These are phyloP conservation scores for Cryptococcus floricola DNA, from an alignment of 1,284 basidiomycete genomes.

Conservation along the genomic window DNA sequence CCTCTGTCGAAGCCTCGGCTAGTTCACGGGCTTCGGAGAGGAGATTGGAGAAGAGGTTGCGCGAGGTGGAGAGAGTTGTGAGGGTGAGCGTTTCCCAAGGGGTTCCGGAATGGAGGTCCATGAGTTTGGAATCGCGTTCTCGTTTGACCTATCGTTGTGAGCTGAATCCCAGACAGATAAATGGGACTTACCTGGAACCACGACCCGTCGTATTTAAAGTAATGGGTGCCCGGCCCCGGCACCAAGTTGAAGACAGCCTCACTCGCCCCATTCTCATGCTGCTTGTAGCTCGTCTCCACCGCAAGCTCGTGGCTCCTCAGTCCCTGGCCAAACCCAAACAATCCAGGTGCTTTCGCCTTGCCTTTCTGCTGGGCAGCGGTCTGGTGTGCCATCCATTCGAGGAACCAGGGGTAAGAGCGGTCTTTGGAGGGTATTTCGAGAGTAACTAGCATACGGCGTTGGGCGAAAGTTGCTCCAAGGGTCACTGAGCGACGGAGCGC, in stretches of 20 bases:
- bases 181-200: constrained; percentile 72
- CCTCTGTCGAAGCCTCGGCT: constrained; percentile 80
- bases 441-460: constrained; percentile 85
- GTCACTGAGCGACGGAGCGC: constrained; percentile 67
- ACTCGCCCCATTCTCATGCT: constrained; percentile 81
- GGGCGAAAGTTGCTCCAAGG: constrained; percentile 69
- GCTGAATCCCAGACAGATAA: not conserved
- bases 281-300: constrained; percentile 85
- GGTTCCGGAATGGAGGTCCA: constrained; percentile 83
- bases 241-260: constrained; percentile 87
- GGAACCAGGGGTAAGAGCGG: constrained; percentile 92
- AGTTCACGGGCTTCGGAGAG: constrained; percentile 84
- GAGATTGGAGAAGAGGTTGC: constrained; percentile 72
- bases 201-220: constrained; percentile 79
- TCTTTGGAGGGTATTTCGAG: constrained; percentile 97
- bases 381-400: constrained; percentile 82
- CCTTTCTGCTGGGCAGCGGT: constrained; percentile 17
- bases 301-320: constrained; percentile 84
- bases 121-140: constrained; percentile 85
- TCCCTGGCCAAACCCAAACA: constrained; percentile 45
- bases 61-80: constrained; percentile 84
- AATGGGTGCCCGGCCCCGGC: constrained; percentile 93
- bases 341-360: constrained; percentile 11
- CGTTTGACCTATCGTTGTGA: constrained; percentile 67
- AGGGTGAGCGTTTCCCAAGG: constrained; percentile 98